Base-by-base conservation (phyloP, 2,329 filamentous ascomycete genomes). In the Phaeosphaeria sp. region DNA sequence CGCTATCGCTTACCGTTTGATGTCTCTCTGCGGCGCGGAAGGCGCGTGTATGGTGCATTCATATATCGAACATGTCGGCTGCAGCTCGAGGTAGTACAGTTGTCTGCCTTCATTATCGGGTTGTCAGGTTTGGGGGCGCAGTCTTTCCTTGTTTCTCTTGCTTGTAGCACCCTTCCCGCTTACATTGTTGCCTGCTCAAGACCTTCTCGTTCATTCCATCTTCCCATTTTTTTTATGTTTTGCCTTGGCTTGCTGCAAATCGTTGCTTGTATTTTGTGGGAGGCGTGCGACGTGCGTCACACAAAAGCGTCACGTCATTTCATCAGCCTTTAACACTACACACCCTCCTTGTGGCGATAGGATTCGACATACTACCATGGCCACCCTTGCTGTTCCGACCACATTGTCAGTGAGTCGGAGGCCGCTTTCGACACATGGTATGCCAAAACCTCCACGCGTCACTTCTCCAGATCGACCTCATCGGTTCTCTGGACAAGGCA, bases 1-100 rank as follows among this genome's bases (percentile, higher is more conserved):
- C 53, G 43, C 46, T 56, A 43, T 39, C 47, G 46, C 50, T 42
- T 50, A 52, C 50, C 30, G 36, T 46, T 58, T 46, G 21, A 67
- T 54, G 68, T 65, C 67, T 56, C 48, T 57, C 56, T 59, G 58
- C 59, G 67, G 67, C 65, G 65, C 56, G 44, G 65, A 66, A 47
- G 62, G 56, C 61, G 65, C 68, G 54, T 62, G 60, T 61, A 63
- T 63, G 55, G 65, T 70, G 66, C 60, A 52, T 63, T 69, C 67
- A 72, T 74, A 74, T 74, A 74, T 59, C 56, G 55, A 66, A 59
- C 62, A 52, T 60, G 67, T 63, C 65, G 64, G 65, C 69, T 73
- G 66, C 72, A 72, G 65, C 65, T 61, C 63, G 59, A 65, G 63
- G 72, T 73, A 50, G 64, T 62, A 74, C 72, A 64, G 52, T 55